Conservation (phyloP, 257 asterid genomes). For the Scutellaria galericulata region DNA sequence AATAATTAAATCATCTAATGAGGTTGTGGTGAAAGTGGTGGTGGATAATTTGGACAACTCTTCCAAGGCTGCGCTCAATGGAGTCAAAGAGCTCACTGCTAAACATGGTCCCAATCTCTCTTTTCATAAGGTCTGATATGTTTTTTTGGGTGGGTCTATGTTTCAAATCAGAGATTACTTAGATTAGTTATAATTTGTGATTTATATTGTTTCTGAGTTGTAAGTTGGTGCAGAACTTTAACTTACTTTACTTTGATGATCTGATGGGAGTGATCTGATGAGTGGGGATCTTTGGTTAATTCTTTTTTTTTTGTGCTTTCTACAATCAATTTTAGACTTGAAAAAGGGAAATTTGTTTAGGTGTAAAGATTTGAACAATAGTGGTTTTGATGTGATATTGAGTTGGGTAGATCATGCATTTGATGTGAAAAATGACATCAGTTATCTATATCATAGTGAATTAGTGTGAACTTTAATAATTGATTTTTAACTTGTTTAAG, state of each 20-base stretch:
- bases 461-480: no score
- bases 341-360: background rate
- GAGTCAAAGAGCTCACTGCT: conserved; percentile 75
- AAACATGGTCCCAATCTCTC: conserved; percentile 59
- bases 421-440: background rate
- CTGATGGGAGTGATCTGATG: conserved; percentile 9
- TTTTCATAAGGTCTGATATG: conserved; percentile 64
- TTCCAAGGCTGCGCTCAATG: conserved; percentile 56
- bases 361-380: background rate
- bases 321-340: conserved; percentile 15
- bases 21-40: conserved; percentile 39
- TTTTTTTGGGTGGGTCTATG: conserved; percentile 6
- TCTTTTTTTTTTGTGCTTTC: background rate
- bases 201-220: conserved; percentile 21
- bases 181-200: background rate
- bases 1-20: no score
- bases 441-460: background rate
- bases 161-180: background rate
- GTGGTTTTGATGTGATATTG: background rate
- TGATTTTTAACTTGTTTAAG: background rate
- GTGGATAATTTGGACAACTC: conserved; percentile 88
- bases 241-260: conserved; percentile 10
- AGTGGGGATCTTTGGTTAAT: conserved; percentile 4
- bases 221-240: conserved; percentile 20
- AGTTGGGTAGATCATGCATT: conserved; percentile 3